Base-by-base conservation (phyloP, 2,329 filamentous ascomycete species). In the Knufia fluminis region DNA sequence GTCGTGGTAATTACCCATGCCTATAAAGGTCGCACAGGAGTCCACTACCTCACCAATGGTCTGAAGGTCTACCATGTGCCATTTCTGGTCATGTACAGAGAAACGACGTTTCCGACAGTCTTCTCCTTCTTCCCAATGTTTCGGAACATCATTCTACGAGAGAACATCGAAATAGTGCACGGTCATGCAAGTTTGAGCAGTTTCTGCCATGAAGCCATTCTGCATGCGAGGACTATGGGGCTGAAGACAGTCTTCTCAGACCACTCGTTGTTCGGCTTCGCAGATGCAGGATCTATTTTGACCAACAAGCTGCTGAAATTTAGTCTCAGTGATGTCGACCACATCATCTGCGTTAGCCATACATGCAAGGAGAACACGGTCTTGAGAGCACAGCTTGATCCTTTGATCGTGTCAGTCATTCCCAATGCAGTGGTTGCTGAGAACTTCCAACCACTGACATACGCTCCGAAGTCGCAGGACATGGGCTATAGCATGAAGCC, bases 301-400 rank as follows among this genome's bases (percentile, higher is more conserved):
- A 94, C 91, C 26, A 98, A 98, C 66, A 98, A 98, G 71, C 73
- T 98, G 33, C 76, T 98, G 49, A 98, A 98, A 66, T 98, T 98
- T 62, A 91, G 82, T 0, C 66, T 98, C 56, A 97, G 91, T 65
- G 92, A 98, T 64, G 90, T 98, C 12, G 92, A 97, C 63, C 92
- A 98, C 74, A 90, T 94, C 54, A 94, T 98, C 41, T 98, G 92
- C 62, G 92, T 98, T 60, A 96, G 89, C 68, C 90, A 98, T 72
- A 98, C 92, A 33, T 96, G 91, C 72, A 98, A 98, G 66, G 92
- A 98, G 66, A 98, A 98, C 62, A 98, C 92, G 0, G 92, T 97
- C 4, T 78, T 98, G 8, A 79, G 92, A 61, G 92, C 92, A 3
- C 95, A 91, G 0, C 77, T 98, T 1, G 94, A 98, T 61, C 94